phyloP scores from a whole-genome alignment of 306 rosid species.

The Carpinus viminea region DNA sequence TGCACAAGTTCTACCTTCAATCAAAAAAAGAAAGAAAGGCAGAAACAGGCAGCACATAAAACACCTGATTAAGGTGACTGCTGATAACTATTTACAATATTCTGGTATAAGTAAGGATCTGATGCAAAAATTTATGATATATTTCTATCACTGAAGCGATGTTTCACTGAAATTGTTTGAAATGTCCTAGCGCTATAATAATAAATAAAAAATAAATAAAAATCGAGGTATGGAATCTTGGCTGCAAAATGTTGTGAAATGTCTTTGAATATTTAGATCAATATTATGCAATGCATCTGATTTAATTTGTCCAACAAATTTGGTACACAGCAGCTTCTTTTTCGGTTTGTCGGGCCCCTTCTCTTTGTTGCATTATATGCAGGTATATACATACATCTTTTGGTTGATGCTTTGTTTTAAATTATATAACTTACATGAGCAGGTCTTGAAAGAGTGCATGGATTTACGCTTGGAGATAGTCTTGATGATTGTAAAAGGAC shows the following conservation, averaged over 20 bases:
- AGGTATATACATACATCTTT: not conserved
- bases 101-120: too few relatives aligned
- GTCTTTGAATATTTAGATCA: conserved; percentile 4
- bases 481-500: conserved; percentile 61
- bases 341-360: not conserved
- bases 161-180: not conserved
- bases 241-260: not conserved
- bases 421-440: conserved; percentile 29
- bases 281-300: not conserved
- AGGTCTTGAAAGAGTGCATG: conserved; percentile 92
- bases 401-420: conserved; percentile 14
- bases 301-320: not conserved
- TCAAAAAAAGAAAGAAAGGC: too few relatives aligned
- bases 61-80: too few relatives aligned
- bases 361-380: not conserved
- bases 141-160: not conserved
- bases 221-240: not conserved
- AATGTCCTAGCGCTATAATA: not conserved
- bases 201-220: too few relatives aligned
- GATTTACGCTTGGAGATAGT: conserved; percentile 90
- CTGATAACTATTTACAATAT: too few relatives aligned
- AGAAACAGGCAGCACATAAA: too few relatives aligned
- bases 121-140: not conserved
- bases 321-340: not conserved
- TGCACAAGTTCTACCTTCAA: too few relatives aligned